Conservation (phyloP, 768 basidiomycete genomes). For the Boletus rufocinnamomeus region DNA sequence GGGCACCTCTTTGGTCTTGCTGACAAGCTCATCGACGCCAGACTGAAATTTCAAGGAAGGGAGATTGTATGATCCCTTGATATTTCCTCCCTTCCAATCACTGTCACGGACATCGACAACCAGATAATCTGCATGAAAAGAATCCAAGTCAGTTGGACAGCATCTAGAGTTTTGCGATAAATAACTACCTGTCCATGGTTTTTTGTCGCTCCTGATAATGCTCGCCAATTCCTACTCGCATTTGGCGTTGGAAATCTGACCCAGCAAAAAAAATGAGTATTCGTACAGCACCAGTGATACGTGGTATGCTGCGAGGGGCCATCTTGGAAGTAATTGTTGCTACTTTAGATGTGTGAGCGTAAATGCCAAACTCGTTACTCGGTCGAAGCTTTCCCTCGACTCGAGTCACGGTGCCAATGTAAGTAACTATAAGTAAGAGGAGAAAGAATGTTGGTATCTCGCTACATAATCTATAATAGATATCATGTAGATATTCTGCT, state of each 20-base stretch:
- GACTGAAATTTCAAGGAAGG: conserved; percentile 63
- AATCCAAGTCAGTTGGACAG: neutral
- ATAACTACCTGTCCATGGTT: conserved; percentile 43
- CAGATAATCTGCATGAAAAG: conserved; percentile 52
- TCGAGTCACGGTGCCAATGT: neutral
- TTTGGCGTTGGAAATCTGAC: conserved; percentile 15
- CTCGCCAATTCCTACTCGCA: conserved; percentile 61
- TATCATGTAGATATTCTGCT: conserved; percentile 12
- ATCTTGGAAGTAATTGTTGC: conserved; percentile 16
- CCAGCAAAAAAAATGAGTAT: conserved; percentile 2
- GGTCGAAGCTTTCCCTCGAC: neutral
- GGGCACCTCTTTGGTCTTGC: conserved; percentile 60
- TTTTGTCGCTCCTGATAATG: conserved; percentile 66
- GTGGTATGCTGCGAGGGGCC: conserved; percentile 19
- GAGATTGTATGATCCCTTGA: conserved; percentile 59
- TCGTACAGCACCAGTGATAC: conserved; percentile 25
- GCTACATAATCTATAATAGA: conserved; percentile 13
- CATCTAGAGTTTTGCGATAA: neutral
- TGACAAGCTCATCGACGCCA: conserved; percentile 59
- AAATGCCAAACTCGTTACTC: conserved; percentile 5
- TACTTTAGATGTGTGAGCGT: conserved; percentile 9
- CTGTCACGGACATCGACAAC: conserved; percentile 87
- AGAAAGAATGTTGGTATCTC: conserved; percentile 9
- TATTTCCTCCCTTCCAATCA: conserved; percentile 79
- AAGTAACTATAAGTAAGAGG: neutral